phyloP scores from a whole-genome alignment of 306 rosid species.

The Datisca glomerata region DNA sequence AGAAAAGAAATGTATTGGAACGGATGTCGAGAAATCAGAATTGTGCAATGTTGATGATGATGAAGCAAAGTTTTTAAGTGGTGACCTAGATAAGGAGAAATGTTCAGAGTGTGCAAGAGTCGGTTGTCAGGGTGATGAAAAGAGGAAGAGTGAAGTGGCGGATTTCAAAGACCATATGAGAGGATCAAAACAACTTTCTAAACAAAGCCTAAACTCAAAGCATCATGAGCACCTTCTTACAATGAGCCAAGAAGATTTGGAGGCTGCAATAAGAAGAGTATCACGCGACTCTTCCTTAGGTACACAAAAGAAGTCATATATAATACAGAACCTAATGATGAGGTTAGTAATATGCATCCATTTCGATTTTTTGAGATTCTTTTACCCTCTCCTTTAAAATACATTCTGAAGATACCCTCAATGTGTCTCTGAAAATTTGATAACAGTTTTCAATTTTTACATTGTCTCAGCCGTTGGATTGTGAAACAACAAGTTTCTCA shows the following conservation, averaged over 20 bases:
- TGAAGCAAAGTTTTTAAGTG: conserved; percentile 18
- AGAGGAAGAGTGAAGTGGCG: conserved; percentile 15
- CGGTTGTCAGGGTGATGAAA: conserved; percentile 20
- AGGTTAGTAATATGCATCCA: conserved; percentile 42
- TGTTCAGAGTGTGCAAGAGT: conserved; percentile 16
- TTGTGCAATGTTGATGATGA: conserved; percentile 19
- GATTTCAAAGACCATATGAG: conserved; percentile 13
- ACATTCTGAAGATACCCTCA: neutral
- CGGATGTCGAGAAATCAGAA: conserved; percentile 15
- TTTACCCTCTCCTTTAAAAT: neutral
- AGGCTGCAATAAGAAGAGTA: conserved; percentile 58
- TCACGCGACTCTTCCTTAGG: conserved; percentile 67
- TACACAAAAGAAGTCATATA: conserved; percentile 43
- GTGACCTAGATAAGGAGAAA: conserved; percentile 14
- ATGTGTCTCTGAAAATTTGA: neutral
- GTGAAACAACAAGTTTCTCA: conserved; percentile 41
- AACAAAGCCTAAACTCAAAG: conserved; percentile 20
- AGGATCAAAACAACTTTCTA: conserved; percentile 10
- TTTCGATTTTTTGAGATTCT: conserved; percentile 5
- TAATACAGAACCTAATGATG: conserved; percentile 66
- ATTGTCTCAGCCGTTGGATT: conserved; percentile 79
- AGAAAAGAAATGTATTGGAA: conserved; percentile 25
- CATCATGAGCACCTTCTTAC: conserved; percentile 39
- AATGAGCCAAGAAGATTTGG: conserved; percentile 71
- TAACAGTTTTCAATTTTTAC: conserved; percentile 1